Evolutionary conservation across 139 green algal genomes (phyloP), one percentile per base, ranked within the genome.

Genomic region (Eudorina sp.): DNA sequence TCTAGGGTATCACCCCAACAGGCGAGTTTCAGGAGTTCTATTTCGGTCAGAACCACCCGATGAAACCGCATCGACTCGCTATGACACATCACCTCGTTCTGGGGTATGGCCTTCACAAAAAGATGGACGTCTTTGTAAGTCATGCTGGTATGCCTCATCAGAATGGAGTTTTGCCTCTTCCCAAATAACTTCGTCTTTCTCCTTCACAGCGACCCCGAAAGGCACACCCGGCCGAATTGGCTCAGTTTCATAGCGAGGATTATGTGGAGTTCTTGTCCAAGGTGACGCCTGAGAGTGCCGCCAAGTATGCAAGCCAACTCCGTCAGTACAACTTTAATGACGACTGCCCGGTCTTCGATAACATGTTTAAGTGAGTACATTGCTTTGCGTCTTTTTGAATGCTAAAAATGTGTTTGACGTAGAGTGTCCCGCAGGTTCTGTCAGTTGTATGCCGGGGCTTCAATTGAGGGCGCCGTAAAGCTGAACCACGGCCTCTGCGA

Each of bases 81-180:
- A 99, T 99, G 97, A 98, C 97, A 14, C 97, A 99, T 86, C 92
- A 97, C 72, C 93, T 99, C 9, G 93, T 99, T 19, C 89, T 99
- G 23, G 95, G 90, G n/a, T 99, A 99, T 83, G 97, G 92, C 16
- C 94, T 99, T 38, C 96, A 99, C 88, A 93, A 98, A 70, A 88
- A 97, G 36, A 94, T 99, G 89, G 95, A 99, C 7, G 93, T 98
- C 6, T 98, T 94, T 92, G 96, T 98, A 78, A 95, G 95, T 89
- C 16, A 76, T 53, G 43, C 19, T 79, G 41, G 14, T 79, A 0
- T 43, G 58, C 5, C 31, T 77, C 14, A 51, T 19, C 19, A 14
- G 16, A 3, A 74, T 74, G 64, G 34, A 43, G 2, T 43, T 13
- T 14, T 31, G 45, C 18, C 13, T 43, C 41, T 29, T 38, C 43